Base-by-base conservation (phyloP, 805 yeast species). In the Peterozyma toletana region DNA sequence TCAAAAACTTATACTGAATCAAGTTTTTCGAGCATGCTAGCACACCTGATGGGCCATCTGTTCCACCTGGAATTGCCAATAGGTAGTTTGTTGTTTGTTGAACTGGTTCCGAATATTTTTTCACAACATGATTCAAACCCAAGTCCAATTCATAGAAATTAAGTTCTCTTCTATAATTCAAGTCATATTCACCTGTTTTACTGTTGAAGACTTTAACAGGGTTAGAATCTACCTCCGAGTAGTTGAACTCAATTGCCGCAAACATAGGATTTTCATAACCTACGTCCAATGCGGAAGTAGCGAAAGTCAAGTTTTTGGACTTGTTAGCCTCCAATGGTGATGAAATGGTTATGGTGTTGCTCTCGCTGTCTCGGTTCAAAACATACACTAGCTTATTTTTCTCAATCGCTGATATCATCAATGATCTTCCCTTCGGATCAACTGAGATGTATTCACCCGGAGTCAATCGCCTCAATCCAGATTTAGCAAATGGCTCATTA, bases 221-320 rank as follows among this genome's bases (percentile, higher is more conserved):
- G 48, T 21, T 27, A 35, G 48, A 56, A 48, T 42, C 45, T 37
- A 54, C 51, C 1, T 62, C 66, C 6, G 66, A 54, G 45, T 77
- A 71, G 42, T 77, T 83, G 7, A 75, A 63, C 55, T 91, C 98
- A 7, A 93, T 62, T 0, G 90, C 73, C 0, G 88, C 95, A 72
- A 90, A 91, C 9, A 78, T 57, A 0, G 98, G 98, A 54, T 88
- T 89, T 15, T 84, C 93, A 58, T 71, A 83, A 0, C 83, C 86
- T 2, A 82, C 83, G 56, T 89, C 95, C 39, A 91, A 56, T 0
- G 84, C 83, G 14, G 75, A 61, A 2, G 80, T 53, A 13, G 60
- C 60, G 30, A 83, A 64, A 0, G 89, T 78, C 9, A 88, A 55
- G 0, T 63, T 52, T 30, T 68, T 62, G 5, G 78, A 67, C 29